These are phyloP conservation scores for Microsporum audouinii DNA, from an alignment of 2,329 filamentous ascomycete species.

Conservation along the genomic window DNA sequence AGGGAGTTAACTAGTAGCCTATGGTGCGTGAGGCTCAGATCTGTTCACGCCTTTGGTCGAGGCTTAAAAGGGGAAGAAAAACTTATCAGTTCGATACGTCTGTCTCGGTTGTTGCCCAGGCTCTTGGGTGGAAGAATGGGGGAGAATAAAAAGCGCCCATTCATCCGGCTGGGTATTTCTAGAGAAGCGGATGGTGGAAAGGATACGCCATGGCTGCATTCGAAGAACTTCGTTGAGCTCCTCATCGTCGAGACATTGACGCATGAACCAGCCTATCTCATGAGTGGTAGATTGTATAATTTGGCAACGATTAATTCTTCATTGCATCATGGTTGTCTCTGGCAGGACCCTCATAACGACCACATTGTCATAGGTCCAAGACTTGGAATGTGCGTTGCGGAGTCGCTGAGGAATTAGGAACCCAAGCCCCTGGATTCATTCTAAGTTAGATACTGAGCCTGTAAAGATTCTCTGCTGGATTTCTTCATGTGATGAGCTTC, in stretches of 20 bases:
- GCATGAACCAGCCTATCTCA: too few species aligned
- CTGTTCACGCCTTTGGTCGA: not conserved
- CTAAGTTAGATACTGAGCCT: too few species aligned
- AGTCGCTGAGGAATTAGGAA: too few species aligned
- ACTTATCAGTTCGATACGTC: not conserved
- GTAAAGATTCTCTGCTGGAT: not conserved
- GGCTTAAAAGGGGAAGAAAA: not conserved
- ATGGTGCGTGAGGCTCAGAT: not conserved
- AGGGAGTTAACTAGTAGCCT: too few species aligned
- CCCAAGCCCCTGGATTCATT: too few species aligned
- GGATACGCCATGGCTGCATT: not conserved
- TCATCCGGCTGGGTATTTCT: not conserved
- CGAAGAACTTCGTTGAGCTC: not conserved
- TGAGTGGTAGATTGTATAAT: too few species aligned
- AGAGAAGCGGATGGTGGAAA: not conserved
- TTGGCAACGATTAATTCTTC: too few species aligned
- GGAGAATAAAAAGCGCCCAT: not conserved
- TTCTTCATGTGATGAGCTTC: not conserved
- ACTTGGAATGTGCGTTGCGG: too few species aligned
- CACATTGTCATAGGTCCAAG: too few species aligned
- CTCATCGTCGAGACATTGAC: too few species aligned
- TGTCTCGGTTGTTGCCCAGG: not conserved
- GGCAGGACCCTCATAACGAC: too few species aligned
- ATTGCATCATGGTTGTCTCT: too few species aligned
- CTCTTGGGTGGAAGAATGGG: not conserved